Base-by-base conservation (phyloP, 176 grass and related monocot genomes). In the Juncus effusus region DNA sequence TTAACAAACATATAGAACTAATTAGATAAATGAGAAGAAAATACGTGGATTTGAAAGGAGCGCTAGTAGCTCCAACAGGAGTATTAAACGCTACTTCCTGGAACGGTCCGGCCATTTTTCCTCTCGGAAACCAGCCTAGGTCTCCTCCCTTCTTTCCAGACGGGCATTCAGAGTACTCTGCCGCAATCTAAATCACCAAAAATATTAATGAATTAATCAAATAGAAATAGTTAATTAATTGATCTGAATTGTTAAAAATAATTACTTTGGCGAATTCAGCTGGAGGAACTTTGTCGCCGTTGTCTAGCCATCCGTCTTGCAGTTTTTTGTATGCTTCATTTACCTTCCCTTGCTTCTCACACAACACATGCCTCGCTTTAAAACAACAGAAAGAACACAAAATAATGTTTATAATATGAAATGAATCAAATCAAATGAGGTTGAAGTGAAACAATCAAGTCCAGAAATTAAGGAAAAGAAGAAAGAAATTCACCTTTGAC, bases 111-210 rank as follows among this genome's bases (percentile, higher is more conserved):
- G 94, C 94, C 94, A 93, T 99, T 84, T 99, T 99, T 8, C 94
- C 88, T 3, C 94, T 83, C 0, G 94, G 88, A 63, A 97, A 97
- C 94, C 94, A 97, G 47, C 94, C 94, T 69, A 97, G 85, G 63
- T 97, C 94, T 69, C 94, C 94, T 62, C 88, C 94, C 88, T 97
- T 89, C 85, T 97, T 97, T 40, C 83, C 88, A 51, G 94, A 97
- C 62, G 94, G 88, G 63, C 94, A 97, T 75, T 92, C 88, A 15
- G 94, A 97, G 54, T 76, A 97, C 60, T 97, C 94, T 54, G 84
- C 59, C 9, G 94, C 88, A 59, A 97, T 36, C 94, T 93, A 57
- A 5, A 62, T 54, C 12, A 51, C 42, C 16, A 52, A 69, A 56
- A 15, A 3, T 69, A 67, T 3, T 5, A 28, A 1, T 28, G 19